Conservation (phyloP, 331 rosid genomes). For the Quercus phellos region DNA sequence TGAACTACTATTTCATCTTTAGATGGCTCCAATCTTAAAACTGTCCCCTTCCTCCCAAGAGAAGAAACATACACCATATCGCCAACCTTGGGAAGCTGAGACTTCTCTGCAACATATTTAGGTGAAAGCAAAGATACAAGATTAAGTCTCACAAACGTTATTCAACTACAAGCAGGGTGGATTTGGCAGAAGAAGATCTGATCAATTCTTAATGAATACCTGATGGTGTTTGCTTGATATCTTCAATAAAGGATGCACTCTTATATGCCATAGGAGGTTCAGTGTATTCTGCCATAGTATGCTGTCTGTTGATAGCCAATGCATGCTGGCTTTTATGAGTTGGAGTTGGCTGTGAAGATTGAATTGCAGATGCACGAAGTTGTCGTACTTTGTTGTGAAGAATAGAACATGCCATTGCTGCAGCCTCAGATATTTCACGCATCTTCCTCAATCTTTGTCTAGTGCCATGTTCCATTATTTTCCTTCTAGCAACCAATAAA, state of each 20-base stretch:
- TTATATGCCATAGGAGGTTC: conserved; percentile 28
- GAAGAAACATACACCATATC: conserved; percentile 63
- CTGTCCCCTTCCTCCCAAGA: conserved; percentile 57
- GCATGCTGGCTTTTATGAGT: conserved; percentile 28
- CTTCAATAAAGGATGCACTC: conserved; percentile 34
- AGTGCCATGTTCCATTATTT: conserved; percentile 49
- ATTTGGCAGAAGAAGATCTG: conserved; percentile 2
- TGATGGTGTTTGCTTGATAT: conserved; percentile 30
- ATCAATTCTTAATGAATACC: conserved; percentile 38
- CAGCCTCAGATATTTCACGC: conserved; percentile 64
- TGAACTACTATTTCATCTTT: conserved; percentile 77
- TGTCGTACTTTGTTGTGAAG: conserved; percentile 67
- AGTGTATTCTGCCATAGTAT: conserved; percentile 15
- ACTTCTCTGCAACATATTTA: conserved; percentile 49
- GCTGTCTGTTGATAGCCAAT: conserved; percentile 25
- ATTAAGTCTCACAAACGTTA: conserved; percentile 6
- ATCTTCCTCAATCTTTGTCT: conserved; percentile 49
- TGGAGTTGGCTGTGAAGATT: conserved; percentile 32
- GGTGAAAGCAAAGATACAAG: conserved; percentile 15
- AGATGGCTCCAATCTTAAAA: conserved; percentile 59
- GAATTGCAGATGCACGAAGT: conserved; percentile 44
- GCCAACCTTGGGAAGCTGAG: conserved; percentile 62
- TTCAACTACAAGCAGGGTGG: conserved; percentile 3
- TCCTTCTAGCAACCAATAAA: conserved; percentile 53
- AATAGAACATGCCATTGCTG: conserved; percentile 67